phyloP scores from a whole-genome alignment of 1,284 basidiomycete genomes.

The Mycosarcoma maydis region DNA sequence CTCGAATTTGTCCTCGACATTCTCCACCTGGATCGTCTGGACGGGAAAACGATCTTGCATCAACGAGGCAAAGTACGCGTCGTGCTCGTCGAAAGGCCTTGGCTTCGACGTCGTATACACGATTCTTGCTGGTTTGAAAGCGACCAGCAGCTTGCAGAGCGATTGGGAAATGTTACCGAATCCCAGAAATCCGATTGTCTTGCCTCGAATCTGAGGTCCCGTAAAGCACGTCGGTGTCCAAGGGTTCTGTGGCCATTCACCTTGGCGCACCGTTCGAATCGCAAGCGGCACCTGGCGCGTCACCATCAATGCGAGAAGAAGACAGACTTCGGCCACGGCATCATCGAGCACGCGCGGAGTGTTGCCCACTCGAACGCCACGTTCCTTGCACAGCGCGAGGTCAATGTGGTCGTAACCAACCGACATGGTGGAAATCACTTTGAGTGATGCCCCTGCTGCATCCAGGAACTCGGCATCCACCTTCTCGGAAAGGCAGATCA shows the following conservation, averaged over 20 bases:
- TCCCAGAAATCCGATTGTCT: constrained; percentile 87
- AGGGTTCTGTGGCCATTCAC: constrained; percentile 74
- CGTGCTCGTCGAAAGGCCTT: constrained; percentile 37
- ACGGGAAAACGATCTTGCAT: constrained; percentile 23
- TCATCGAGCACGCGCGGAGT: constrained; percentile 89
- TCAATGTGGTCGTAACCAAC: constrained; percentile 79
- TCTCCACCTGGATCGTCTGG: constrained; percentile 36
- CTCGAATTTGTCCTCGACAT: constrained; percentile 40
- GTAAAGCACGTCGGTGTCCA: constrained; percentile 79
- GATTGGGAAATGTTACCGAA: constrained; percentile 78
- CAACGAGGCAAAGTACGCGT: constrained; percentile 38
- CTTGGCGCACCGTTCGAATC: constrained; percentile 75
- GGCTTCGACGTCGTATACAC: constrained; percentile 52
- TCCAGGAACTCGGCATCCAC: constrained; percentile 70
- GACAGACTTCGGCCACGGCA: constrained; percentile 86
- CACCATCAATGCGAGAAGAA: constrained; percentile 91
- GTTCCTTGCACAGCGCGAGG: constrained; percentile 73
- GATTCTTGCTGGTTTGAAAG: constrained; percentile 46
- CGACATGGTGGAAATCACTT: constrained; percentile 83
- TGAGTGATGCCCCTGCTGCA: constrained; percentile 71
- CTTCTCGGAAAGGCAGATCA: constrained; percentile 79
- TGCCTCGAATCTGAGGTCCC: constrained; percentile 74
- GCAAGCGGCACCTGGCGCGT: constrained; percentile 77
- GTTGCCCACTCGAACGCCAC: constrained; percentile 82
- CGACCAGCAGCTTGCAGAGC: constrained; percentile 35